Percentiles rank a stretch among this genome's conserved stretches.
These are phyloP conservation scores for Aureobasidium sp. DNA, from an alignment of 2,329 filamentous ascomycete genomes.

Conservation along the genomic window DNA sequence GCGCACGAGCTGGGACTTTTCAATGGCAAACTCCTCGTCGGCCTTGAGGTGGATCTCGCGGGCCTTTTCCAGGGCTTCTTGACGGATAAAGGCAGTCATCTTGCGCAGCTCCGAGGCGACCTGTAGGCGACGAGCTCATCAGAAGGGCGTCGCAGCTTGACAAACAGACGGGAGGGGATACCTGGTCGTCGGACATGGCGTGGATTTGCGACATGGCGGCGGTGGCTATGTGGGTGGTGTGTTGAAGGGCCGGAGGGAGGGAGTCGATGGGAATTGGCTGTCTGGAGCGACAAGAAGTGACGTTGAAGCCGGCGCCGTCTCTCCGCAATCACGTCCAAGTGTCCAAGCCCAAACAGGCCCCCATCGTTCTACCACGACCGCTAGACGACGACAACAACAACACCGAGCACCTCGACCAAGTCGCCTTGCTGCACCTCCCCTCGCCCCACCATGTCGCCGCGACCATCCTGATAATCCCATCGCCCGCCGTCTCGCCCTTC, in stretches of 20 bases:
- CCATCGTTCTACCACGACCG: background rate
- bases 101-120: constrained; percentile 98
- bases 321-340: background rate
- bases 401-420: background rate
- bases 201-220: constrained; percentile 82
- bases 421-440: background rate
- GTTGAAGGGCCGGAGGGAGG: background rate
- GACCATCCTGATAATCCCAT: background rate
- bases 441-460: background rate
- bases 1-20: constrained; percentile 97
- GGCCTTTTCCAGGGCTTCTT: constrained; percentile 95
- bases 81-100: constrained; percentile 99
- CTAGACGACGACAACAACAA: background rate
- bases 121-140: constrained; percentile 41
- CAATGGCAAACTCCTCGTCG: constrained; percentile 97
- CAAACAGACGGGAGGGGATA: constrained; percentile 36
- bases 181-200: constrained; percentile 96
- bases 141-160: constrained; percentile 18
- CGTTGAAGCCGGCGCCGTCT: background rate
- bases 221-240: constrained; percentile 21
- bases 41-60: constrained; percentile 97
- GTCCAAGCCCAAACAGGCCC: background rate
- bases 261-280: background rate
- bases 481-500: background rate
- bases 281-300: background rate